phyloP scores from a whole-genome alignment of 495 filamentous ascomycete genomes.

The Penicillium paradoxum region DNA sequence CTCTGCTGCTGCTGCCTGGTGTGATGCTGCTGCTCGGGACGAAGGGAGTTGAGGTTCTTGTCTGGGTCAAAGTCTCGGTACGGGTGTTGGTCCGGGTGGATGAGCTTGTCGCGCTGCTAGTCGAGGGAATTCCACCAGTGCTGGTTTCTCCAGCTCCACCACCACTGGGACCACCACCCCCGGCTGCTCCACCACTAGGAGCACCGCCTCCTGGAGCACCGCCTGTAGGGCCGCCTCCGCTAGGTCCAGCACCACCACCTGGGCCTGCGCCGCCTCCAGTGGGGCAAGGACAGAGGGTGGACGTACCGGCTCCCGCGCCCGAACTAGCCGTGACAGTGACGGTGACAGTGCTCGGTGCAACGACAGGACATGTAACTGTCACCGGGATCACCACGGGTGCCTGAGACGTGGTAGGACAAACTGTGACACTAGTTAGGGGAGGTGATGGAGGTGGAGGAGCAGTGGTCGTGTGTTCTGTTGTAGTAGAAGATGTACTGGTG shows the following conservation, averaged over 20 bases:
- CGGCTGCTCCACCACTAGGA: neutral
- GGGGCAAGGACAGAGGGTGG: neutral
- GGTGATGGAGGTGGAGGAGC: neutral
- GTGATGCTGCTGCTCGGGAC: constrained; percentile 1
- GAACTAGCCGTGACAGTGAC: neutral
- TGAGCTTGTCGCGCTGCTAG: neutral
- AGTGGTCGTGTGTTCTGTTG: too few relatives aligned
- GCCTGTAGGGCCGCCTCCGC: neutral
- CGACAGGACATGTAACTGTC: constrained; percentile 1
- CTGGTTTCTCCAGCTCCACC: neutral
- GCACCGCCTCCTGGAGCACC: neutral
- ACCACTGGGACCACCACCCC: neutral
- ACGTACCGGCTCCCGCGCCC: neutral
- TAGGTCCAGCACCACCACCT: neutral
- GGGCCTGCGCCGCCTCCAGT: neutral
- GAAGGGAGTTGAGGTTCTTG: constrained; percentile 11
- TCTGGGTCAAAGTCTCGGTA: neutral
- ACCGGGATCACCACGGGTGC: neutral
- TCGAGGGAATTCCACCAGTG: neutral
- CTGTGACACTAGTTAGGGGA: neutral
- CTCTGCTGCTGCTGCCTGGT: neutral
- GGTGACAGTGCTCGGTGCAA: neutral
- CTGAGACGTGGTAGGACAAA: neutral
- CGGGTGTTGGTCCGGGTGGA: neutral
- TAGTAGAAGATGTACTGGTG: neutral